Evolutionary conservation across 2,329 filamentous ascomycete species (phyloP), one percentile per base, ranked within the genome.

Genomic region (Plectosphaerella sp.): DNA sequence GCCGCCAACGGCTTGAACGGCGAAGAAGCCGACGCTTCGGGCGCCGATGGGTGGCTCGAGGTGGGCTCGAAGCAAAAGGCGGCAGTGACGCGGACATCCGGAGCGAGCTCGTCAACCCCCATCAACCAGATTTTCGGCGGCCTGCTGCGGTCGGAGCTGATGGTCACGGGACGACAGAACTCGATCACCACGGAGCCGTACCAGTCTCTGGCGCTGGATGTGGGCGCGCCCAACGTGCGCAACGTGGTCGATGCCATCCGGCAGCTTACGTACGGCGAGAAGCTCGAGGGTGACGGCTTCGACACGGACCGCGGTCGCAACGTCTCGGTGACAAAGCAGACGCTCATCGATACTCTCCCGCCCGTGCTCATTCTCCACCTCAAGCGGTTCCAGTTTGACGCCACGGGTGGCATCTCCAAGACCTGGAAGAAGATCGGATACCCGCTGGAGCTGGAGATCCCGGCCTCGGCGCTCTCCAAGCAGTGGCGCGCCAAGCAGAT

Each of bases 341-440:
- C 96, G 3, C 91, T 95, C 60, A 96, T 99, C 57, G 93, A 97
- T 62, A 89, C 85, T 1, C 76, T 97, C 15, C 94, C 94, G 1
- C 90, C 91, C 1, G 89, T 97, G 4, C 80, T 99, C 12, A 96
- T 97, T 50, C 80, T 99, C 9, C 94, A 99, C 65, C 79, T 99
- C 42, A 99, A 99, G 74, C 90, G 94, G 45, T 99, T 99, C 77
- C 91, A 97, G 62, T 97, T 96, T 62, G 91, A 97, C 62, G 89
- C 86, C 55, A 83, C 87, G 53, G 89, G 87, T 45, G 91, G 91
- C 22, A 96, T 91, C 1, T 88, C 96, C 63, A 99, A 99, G 77
- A 96, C 97, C 58, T 97, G 93, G 90, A 99, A 97, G 76, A 96
- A 93, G 74, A 80, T 99, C 53, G 93, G 91, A 18, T 99, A 99